Evolutionary conservation across 108 stramenopile species (phyloP).

Genomic region (Schizochytrium sp.): DNA sequence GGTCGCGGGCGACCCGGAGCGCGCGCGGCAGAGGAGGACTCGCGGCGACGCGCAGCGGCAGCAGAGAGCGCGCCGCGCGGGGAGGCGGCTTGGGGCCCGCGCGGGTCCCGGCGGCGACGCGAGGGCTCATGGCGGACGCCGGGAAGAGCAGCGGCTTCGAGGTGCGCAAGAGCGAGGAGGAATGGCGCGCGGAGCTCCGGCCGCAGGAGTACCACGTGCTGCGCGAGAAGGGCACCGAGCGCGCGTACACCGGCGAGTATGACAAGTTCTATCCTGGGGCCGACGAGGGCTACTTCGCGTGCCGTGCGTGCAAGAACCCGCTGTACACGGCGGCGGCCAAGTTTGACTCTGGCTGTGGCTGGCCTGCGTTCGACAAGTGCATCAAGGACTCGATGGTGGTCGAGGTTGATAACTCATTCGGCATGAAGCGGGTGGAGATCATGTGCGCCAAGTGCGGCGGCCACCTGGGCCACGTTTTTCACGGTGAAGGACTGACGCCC

Average conservation of each 20-base stretch:
- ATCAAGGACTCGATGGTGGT: constrained; percentile 39
- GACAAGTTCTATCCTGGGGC: constrained; percentile 36
- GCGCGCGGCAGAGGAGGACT: too few relatives aligned
- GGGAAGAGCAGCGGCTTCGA: neutral
- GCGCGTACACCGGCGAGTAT: constrained; percentile 36
- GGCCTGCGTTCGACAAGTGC: constrained; percentile 49
- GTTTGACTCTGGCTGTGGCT: constrained; percentile 45
- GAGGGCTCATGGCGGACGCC: neutral
- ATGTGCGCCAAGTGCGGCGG: constrained; percentile 44
- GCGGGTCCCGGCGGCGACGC: neutral
- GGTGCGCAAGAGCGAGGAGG: constrained; percentile 29
- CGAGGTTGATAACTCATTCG: constrained; percentile 29
- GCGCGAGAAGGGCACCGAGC: constrained; percentile 34
- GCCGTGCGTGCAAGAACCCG: constrained; percentile 36
- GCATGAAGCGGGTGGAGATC: constrained; percentile 41
- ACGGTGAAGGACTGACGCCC: constrained; percentile 41
- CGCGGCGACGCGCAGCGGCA: too few relatives aligned
- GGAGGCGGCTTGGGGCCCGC: too few relatives aligned
- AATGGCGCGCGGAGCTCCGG: constrained; percentile 30
- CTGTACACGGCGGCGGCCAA: constrained; percentile 45
- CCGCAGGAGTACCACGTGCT: constrained; percentile 30
- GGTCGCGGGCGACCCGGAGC: too few relatives aligned
- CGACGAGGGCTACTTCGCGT: constrained; percentile 38
- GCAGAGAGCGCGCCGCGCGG: too few relatives aligned
- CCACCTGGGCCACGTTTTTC: constrained; percentile 48